Base-by-base conservation (phyloP, 2,329 filamentous ascomycete species). In the Pyrenophora tritici-repentis region DNA sequence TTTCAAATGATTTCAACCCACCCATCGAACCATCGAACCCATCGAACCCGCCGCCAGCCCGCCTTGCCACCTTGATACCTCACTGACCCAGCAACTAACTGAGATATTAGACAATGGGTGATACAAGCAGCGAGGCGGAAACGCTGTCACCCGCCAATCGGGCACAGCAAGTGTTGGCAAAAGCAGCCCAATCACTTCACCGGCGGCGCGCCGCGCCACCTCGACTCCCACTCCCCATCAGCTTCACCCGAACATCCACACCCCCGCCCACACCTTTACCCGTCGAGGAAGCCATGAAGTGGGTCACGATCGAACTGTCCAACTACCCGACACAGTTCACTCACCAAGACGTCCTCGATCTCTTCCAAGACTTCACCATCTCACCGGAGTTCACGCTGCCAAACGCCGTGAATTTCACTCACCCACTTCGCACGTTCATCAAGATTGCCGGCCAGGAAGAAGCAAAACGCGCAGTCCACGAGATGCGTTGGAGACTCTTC, bases 281-380 rank as follows among this genome's bases (percentile, higher is more conserved):
- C 17, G 17, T 35, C 33, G 14, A 32, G 18, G 13, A 36, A 13
- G 34, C 20, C n/a, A 36, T 51, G 26, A 17, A 36, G 1, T 45
- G 55, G 18, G 17, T 37, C 33, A 45, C 49, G 3, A 42, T 60
- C 26, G 58, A 58, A 22, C 33, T 60, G 5, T 56, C 55, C 3
- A 52, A 54, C 26, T 58, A 54, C 34, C 44, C 58, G 9, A 49
- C 52, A 2, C 34, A 42, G 4, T 38, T 58, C n/a, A 48, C 52
- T 13, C 41, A 34, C 12, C 20, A 35, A 3, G 53, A 61, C 36
- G 46, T 61, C 1, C n/a, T 26, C 9, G 8, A 9, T 12, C 24
- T 61, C 6, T 59, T 58, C 50, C 24, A 40, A 2, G 41, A 16
- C 39, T 61, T 53, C 41, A 36, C 32, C 13, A 55, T 61, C 8